phyloP scores from a whole-genome alignment of 768 basidiomycete genomes.

The Suillus hirtellus region DNA sequence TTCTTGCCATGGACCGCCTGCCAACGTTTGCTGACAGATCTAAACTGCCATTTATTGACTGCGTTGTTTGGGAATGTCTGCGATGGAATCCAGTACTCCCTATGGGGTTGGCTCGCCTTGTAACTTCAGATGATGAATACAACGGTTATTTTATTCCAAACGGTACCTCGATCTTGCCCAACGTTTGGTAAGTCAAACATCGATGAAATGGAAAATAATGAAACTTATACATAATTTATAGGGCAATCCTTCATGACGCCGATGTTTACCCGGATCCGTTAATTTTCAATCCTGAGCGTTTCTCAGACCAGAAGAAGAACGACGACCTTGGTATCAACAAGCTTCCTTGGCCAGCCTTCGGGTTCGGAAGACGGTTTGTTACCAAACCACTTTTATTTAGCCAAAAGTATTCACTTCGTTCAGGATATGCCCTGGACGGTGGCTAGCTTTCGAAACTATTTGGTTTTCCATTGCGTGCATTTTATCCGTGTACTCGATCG shows the following conservation, averaged over 20 bases:
- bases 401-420: background rate
- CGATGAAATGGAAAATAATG: constrained; percentile 12
- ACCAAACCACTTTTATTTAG: background rate
- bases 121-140: constrained; percentile 45
- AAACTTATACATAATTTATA: constrained; percentile 25
- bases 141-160: constrained; percentile 46
- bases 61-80: constrained; percentile 34
- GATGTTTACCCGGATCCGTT: constrained; percentile 41
- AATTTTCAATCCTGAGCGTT: constrained; percentile 40
- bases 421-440: constrained; percentile 47
- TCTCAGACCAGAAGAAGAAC: constrained; percentile 30
- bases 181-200: constrained; percentile 41
- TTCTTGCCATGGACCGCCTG: constrained; percentile 45
- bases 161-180: constrained; percentile 45
- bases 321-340: constrained; percentile 32
- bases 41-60: constrained; percentile 44
- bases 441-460: constrained; percentile 43
- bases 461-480: constrained; percentile 45
- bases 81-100: constrained; percentile 45
- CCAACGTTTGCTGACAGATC: constrained; percentile 43
- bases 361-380: constrained; percentile 41
- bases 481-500: constrained; percentile 40
- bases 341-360: constrained; percentile 40
- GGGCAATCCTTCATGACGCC: constrained; percentile 44
- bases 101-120: constrained; percentile 22